Evolutionary conservation across 2,329 filamentous ascomycete species (phyloP).

Genomic region (Pleoardoris graminearum): DNA sequence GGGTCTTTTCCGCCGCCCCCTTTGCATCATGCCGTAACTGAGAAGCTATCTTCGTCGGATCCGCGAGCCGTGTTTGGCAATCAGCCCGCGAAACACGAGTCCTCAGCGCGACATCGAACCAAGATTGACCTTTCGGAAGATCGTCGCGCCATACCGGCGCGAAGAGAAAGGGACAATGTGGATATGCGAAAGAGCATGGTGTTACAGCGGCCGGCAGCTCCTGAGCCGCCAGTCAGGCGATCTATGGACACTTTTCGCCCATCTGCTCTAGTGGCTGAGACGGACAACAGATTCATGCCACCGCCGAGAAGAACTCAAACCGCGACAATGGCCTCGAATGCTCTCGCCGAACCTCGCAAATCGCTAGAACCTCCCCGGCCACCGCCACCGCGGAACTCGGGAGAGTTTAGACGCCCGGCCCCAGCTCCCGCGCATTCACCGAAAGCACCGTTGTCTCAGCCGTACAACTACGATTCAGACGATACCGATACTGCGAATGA

Average conservation of each 20-base stretch:
- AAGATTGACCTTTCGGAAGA: slow-evolving; percentile 43
- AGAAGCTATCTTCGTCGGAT: slow-evolving; percentile 28
- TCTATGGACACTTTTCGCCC: slow-evolving; percentile 44
- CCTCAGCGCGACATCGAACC: slow-evolving; percentile 14
- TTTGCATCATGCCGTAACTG: slow-evolving; percentile 34
- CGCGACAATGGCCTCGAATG: slow-evolving; percentile 8
- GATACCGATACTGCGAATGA: slow-evolving; percentile 51
- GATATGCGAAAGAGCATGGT: slow-evolving; percentile 43
- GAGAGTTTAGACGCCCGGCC: slow-evolving; percentile 36
- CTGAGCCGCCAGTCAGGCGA: slow-evolving; percentile 40
- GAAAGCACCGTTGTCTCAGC: slow-evolving; percentile 15
- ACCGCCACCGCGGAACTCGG: slow-evolving; percentile 41
- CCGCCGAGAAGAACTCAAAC: slow-evolving; percentile 41
- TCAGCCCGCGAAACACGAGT: slow-evolving; percentile 21
- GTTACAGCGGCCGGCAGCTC: slow-evolving; percentile 32
- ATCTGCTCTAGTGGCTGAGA: slow-evolving; percentile 25
- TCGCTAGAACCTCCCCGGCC: slow-evolving; percentile 38
- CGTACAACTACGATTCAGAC: slow-evolving; percentile 53
- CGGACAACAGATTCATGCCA: slow-evolving; percentile 34
- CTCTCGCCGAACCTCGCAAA: slow-evolving; percentile 18
- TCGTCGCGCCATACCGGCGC: slow-evolving; percentile 56
- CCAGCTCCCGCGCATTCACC: slow-evolving; percentile 16
- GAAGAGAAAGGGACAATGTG: slow-evolving; percentile 43
- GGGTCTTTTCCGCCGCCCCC: slow-evolving; percentile 40
- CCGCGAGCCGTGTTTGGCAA: slow-evolving; percentile 20